Conservation (phyloP, 1,284 basidiomycete species). For the Anthracocystis panici-leucophaei region DNA sequence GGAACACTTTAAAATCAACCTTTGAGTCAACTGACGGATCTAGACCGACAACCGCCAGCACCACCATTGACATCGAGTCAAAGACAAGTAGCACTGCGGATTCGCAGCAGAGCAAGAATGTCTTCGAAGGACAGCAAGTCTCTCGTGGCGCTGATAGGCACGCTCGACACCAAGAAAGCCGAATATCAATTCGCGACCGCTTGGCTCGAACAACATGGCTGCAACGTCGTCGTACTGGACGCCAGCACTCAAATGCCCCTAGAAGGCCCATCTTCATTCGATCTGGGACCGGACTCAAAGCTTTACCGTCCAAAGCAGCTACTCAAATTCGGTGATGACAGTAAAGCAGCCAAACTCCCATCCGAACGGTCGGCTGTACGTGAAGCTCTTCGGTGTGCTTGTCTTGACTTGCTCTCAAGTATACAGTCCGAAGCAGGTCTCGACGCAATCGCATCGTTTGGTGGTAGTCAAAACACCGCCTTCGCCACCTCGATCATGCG, state of each 20-base stretch:
- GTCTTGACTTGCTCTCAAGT: conserved; percentile 11
- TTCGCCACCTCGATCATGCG: conserved; percentile 50
- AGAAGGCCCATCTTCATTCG: conserved; percentile 17
- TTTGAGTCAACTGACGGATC: not conserved
- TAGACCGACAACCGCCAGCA: not conserved
- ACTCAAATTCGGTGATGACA: conserved; percentile 1
- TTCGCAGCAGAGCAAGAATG: not conserved
- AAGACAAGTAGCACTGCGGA: not conserved
- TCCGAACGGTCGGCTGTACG: conserved; percentile 20
- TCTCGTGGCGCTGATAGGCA: conserved; percentile 39
- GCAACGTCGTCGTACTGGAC: conserved; percentile 29
- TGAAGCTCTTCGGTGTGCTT: conserved; percentile 17
- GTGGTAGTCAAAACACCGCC: conserved; percentile 45
- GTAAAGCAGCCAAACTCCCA: not conserved
- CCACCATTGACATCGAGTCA: not conserved
- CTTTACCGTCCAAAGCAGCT: conserved; percentile 19
- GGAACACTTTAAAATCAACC: not conserved
- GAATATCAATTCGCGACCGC: conserved; percentile 38
- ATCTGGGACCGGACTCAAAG: conserved; percentile 11
- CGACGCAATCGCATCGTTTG: conserved; percentile 39
- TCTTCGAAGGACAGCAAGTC: conserved; percentile 6
- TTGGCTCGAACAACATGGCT: conserved; percentile 28
- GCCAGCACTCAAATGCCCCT: conserved; percentile 23
- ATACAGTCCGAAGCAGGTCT: conserved; percentile 11
- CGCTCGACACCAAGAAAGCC: conserved; percentile 44